These are phyloP conservation scores for Panellus pusillus DNA, from an alignment of 768 basidiomycete species.

Conservation along the genomic window DNA sequence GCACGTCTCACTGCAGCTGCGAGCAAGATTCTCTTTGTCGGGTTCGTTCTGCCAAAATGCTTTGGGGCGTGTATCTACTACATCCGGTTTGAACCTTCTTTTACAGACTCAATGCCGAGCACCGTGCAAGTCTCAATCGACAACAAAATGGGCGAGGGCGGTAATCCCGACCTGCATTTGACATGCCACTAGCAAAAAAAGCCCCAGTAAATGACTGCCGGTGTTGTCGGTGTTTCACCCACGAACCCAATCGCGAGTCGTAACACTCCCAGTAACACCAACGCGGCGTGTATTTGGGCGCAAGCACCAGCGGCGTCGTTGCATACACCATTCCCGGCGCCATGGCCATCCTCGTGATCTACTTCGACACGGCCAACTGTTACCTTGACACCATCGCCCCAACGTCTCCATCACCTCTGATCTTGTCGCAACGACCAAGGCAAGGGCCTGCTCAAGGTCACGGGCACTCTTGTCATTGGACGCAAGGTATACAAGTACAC, in stretches of 20 bases:
- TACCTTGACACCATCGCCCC: not conserved
- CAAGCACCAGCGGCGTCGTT: not conserved
- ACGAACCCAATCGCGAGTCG: not conserved
- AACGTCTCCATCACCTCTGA: not conserved
- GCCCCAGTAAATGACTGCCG: not conserved
- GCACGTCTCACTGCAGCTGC: too few species aligned
- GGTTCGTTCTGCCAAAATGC: too few species aligned
- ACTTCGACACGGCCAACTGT: slow-evolving; percentile 2
- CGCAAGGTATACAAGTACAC: too few species aligned
- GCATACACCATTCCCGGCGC: not conserved
- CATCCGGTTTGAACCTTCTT: not conserved
- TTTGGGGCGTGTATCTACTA: too few species aligned
- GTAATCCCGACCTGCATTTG: not conserved
- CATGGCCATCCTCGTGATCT: not conserved
- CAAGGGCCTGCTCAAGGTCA: too few species aligned
- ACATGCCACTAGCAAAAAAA: not conserved
- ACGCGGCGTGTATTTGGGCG: not conserved
- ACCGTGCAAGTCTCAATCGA: not conserved
- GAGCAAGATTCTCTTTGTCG: too few species aligned
- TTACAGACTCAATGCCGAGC: not conserved
- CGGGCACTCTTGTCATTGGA: too few species aligned
- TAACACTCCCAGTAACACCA: not conserved
- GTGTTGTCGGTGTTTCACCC: not conserved
- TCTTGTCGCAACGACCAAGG: not conserved
- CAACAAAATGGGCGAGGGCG: not conserved